Evolutionary conservation across 257 asterid species (phyloP).

Genomic region (Craterostigma plantagineum): DNA sequence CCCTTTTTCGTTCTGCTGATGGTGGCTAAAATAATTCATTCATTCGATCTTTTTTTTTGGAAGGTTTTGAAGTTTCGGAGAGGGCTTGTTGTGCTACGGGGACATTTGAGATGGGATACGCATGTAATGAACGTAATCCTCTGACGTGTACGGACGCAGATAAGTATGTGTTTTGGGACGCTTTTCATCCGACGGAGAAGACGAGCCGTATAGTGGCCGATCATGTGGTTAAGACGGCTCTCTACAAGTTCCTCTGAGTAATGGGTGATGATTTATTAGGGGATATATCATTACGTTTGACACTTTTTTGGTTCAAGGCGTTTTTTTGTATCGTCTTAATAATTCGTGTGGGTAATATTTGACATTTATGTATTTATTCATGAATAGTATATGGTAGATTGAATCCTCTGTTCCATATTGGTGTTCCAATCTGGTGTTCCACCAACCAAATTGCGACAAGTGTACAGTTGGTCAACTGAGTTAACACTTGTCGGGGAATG

Average conservation of each 20-base stretch:
- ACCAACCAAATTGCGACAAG: too few species aligned
- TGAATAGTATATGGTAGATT: too few species aligned
- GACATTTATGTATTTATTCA: too few species aligned
- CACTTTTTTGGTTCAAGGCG: too few species aligned
- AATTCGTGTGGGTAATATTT: too few species aligned
- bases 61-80: slow-evolving; percentile 42
- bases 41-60: neutral
- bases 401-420: too few species aligned
- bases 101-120: slow-evolving; percentile 60
- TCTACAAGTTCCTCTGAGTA: slow-evolving; percentile 20
- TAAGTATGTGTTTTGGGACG: slow-evolving; percentile 77
- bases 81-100: slow-evolving; percentile 83
- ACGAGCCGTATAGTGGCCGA: slow-evolving; percentile 36
- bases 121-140: slow-evolving; percentile 31
- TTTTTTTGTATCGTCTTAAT: too few species aligned
- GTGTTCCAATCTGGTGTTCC: too few species aligned
- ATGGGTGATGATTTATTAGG: too few species aligned
- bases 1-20: neutral
- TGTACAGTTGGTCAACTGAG: too few species aligned
- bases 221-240: slow-evolving; percentile 25
- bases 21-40: neutral
- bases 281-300: too few species aligned
- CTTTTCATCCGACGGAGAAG: slow-evolving; percentile 72
- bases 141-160: slow-evolving; percentile 54
- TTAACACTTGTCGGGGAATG: too few species aligned